A percentile compares a stretch with the other conserved stretches of the same genome.
These are phyloP conservation scores for Akanthomyces dipterigenus DNA, from an alignment of 2,329 filamentous ascomycete genomes.

Conservation along the genomic window DNA sequence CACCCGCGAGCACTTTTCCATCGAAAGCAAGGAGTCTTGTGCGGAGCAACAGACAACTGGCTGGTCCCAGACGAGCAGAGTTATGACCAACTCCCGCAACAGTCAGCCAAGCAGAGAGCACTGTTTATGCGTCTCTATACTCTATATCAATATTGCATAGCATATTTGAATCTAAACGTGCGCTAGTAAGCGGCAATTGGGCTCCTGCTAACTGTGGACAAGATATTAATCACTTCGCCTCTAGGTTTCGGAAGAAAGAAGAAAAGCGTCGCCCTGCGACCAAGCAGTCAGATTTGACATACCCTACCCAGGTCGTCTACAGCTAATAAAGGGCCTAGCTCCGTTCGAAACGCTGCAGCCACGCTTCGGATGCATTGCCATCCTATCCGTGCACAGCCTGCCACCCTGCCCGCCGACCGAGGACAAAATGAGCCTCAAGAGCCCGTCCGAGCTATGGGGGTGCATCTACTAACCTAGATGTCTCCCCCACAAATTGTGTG, in stretches of 20 bases:
- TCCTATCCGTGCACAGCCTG: neutral
- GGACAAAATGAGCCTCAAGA: neutral
- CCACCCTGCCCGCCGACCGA: neutral
- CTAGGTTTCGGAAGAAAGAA: neutral
- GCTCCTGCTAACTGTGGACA: neutral
- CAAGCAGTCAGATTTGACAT: neutral
- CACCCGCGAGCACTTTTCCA: neutral
- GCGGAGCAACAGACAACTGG: neutral
- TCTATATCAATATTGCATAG: neutral
- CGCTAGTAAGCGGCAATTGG: neutral
- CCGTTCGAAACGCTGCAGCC: slow-evolving; percentile 1
- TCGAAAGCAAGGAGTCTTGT: neutral
- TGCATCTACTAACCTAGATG: neutral
- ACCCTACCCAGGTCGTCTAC: neutral
- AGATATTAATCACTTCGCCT: neutral
- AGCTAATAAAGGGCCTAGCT: neutral
- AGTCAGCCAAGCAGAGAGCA: too few species aligned
- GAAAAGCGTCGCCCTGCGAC: neutral
- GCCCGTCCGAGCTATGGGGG: neutral
- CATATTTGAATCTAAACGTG: neutral
- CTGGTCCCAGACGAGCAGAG: neutral
- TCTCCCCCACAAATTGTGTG: neutral
- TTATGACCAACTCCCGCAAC: neutral
- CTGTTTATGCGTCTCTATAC: neutral
- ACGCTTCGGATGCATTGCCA: neutral